These are phyloP conservation scores for Fusarium domesticum DNA, from an alignment of 2,329 filamentous ascomycete genomes.

Conservation along the genomic window DNA sequence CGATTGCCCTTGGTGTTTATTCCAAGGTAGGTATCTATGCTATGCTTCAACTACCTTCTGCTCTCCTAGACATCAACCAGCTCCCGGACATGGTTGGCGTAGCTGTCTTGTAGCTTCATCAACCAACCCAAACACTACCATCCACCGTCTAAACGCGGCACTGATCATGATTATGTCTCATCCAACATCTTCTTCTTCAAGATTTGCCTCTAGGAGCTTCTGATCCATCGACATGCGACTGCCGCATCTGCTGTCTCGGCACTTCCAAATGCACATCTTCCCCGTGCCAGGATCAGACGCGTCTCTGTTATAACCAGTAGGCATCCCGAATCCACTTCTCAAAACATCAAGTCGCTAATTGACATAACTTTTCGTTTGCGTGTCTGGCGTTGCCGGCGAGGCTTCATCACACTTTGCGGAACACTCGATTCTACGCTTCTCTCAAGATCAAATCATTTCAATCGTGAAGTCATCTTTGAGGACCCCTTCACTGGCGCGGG, in stretches of 20 bases:
- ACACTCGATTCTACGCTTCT: constrained; percentile 2
- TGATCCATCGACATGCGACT: no score
- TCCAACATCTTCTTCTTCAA: no score
- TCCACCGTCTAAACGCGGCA: no score
- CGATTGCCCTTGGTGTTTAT: not conserved
- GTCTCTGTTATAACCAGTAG: no score
- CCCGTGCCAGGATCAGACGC: no score
- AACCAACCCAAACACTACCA: no score
- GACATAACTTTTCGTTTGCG: not conserved
- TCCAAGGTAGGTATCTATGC: not conserved
- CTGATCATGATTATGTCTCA: no score
- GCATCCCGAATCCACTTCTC: not conserved
- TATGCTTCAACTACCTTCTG: not conserved
- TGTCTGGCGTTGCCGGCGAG: not conserved
- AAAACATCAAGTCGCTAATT: not conserved
- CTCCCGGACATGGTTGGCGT: no score
- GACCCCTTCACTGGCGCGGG: constrained; percentile 56
- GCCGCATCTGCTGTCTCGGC: no score
- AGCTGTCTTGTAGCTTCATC: no score
- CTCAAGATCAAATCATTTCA: constrained; percentile 26
- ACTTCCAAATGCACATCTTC: no score
- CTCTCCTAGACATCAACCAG: not conserved
- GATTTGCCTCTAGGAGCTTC: no score
- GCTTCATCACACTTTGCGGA: not conserved
- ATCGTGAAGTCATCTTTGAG: constrained; percentile 33